These are phyloP conservation scores for Plantago major DNA, from an alignment of 257 asterid genomes.

Conservation along the genomic window DNA sequence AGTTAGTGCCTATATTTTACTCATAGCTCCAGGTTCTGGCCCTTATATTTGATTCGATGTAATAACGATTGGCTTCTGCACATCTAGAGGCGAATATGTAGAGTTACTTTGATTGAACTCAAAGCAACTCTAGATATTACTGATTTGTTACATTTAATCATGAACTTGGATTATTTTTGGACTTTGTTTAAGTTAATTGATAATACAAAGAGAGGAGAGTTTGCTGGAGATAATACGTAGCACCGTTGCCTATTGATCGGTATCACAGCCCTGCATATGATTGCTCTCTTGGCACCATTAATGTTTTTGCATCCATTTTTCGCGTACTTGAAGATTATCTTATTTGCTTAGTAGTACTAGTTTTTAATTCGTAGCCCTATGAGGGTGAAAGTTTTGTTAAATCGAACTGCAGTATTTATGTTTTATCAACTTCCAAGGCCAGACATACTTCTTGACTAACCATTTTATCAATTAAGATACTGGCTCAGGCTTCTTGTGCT, in stretches of 20 bases:
- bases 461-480: too few relatives aligned
- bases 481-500: too few relatives aligned
- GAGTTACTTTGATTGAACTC: not conserved
- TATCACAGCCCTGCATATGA: not conserved
- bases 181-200: not conserved
- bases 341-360: not conserved
- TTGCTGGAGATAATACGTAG: not conserved
- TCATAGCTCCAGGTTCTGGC: too few relatives aligned
- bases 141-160: not conserved
- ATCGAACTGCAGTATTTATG: too few relatives aligned
- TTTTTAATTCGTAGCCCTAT: too few relatives aligned
- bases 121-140: not conserved
- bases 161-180: constrained; percentile 1
- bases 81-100: too few relatives aligned
- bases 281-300: not conserved
- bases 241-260: not conserved
- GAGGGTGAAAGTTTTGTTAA: too few relatives aligned
- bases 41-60: too few relatives aligned
- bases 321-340: not conserved
- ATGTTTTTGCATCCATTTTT: not conserved
- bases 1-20: too few relatives aligned
- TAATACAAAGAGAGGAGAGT: not conserved
- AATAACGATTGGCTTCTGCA: too few relatives aligned
- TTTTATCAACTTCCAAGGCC: too few relatives aligned
- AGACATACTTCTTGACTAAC: too few relatives aligned